Evolutionary conservation across 345 rosid genomes (phyloP), one percentile per base, ranked within the genome.

Genomic region (Rubroshorea leprosula): DNA sequence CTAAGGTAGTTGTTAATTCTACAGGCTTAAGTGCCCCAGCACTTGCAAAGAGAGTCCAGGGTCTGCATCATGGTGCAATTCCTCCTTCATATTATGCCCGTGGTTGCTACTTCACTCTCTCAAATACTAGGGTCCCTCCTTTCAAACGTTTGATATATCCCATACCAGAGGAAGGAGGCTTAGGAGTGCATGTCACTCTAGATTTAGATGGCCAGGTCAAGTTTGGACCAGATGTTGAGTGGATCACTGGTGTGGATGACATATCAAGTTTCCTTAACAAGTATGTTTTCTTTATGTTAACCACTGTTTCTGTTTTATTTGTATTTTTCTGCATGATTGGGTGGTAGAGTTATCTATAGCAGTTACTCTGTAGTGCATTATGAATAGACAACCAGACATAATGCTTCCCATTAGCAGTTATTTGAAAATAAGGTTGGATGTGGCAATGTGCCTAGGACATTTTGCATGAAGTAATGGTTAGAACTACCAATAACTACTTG

Each of bases 161-260:
- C 23, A 63, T 89, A 35, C 95, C 98, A 0, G 96, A 88, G 80
- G 87, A 83, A 66, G 96, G 95, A 46, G 96, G 98, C 54, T 74
- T 92, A 20, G 95, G 98, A 44, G 90, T 89, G 55, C 96, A 92
- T 70, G 93, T 89, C 61, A 86, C 95, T 55, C 59, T 92, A 61
- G 98, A 89, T 77, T 80, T 92, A 75, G 85, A 83, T 61, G 93
- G 95, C 52, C 80, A 78, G 67, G 78, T 86, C 45, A 92, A 89
- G 84, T 92, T 86, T 79, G 96, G 98, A 48, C 98, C 98, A 0
- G 86, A 92, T 73, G 96, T 92, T 49, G 96, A 92, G 63, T 92
- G 98, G 96, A 84, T 86, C 46, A 45, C 74, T 45, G 72, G 80
- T 67, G 21, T 56, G 43, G 85, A 79, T 19, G 93, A 86, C 43